These are phyloP conservation scores for Baudoinia panamericana DNA, from an alignment of 495 filamentous ascomycete genomes.

Conservation along the genomic window DNA sequence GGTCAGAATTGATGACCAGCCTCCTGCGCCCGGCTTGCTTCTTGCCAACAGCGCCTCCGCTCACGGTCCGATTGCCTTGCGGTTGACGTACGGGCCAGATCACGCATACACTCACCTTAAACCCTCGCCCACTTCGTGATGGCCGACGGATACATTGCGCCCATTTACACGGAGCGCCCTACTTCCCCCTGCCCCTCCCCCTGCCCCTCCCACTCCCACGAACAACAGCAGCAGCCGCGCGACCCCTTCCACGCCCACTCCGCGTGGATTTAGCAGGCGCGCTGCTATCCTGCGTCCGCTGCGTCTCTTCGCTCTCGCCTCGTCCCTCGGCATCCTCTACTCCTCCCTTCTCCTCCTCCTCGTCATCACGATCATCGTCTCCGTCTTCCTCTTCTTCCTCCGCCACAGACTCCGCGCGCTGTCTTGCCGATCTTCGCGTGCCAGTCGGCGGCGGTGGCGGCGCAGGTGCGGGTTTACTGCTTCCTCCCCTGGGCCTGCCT, in stretches of 20 bases:
- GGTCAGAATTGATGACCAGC: too few relatives aligned
- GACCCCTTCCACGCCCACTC: not conserved
- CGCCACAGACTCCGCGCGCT: constrained; percentile 20
- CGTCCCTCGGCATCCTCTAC: too few relatives aligned
- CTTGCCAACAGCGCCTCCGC: too few relatives aligned
- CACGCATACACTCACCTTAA: too few relatives aligned
- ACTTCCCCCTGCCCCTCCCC: constrained; percentile 4
- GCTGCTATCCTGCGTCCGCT: too few relatives aligned
- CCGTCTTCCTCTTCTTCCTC: constrained; percentile 23
- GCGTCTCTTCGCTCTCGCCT: constrained; percentile 9
- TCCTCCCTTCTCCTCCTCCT: constrained; percentile 5
- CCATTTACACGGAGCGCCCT: too few relatives aligned
- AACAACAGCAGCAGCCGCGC: not conserved
- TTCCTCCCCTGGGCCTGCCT: constrained; percentile 1
- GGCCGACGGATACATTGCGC: too few relatives aligned
- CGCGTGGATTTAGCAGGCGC: constrained; percentile 6
- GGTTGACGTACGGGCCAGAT: too few relatives aligned
- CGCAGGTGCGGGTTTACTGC: not conserved
- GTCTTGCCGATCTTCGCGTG: constrained; percentile 9
- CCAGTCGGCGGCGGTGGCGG: constrained; percentile 3
- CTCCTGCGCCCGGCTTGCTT: too few relatives aligned
- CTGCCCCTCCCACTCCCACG: constrained; percentile 3
- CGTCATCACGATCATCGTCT: constrained; percentile 25
- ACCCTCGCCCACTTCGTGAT: too few relatives aligned
- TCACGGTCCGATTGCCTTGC: too few relatives aligned